phyloP scores from a whole-genome alignment of 495 filamentous ascomycete genomes.

The Tetracladium marchalianum region DNA sequence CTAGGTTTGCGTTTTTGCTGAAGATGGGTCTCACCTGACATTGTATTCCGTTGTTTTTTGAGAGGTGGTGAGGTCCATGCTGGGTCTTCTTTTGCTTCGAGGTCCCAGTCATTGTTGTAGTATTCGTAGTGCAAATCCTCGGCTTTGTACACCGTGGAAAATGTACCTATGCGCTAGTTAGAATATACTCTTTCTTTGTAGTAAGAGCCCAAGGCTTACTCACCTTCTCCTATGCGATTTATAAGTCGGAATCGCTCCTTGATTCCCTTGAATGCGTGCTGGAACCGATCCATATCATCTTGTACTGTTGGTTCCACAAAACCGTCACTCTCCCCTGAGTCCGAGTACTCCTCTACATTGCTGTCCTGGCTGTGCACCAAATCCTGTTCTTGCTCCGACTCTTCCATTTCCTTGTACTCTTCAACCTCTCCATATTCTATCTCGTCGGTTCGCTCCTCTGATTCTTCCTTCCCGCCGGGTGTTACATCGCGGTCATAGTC shows the following conservation, averaged over 20 bases:
- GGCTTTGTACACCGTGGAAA: slow-evolving; percentile 97
- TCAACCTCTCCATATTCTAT: slow-evolving; percentile 2
- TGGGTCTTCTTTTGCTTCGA: slow-evolving; percentile 50
- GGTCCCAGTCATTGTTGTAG: slow-evolving; percentile 82
- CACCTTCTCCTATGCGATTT: slow-evolving; percentile 94
- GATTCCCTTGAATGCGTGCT: slow-evolving; percentile 75
- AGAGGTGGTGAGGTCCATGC: slow-evolving; percentile 54
- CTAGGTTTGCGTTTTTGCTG: slow-evolving; percentile 40
- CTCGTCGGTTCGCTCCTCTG: slow-evolving; percentile 16
- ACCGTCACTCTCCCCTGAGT: slow-evolving; percentile 47
- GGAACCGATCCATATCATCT: slow-evolving; percentile 79
- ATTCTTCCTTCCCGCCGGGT: slow-evolving; percentile 19
- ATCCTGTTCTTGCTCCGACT: slow-evolving; percentile 25
- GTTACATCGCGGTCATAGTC: slow-evolving; percentile 24
- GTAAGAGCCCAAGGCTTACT: neutral
- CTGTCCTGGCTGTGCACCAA: slow-evolving; percentile 10
- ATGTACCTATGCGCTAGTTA: slow-evolving; percentile 55
- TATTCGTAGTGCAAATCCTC: slow-evolving; percentile 85
- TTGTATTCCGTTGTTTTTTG: slow-evolving; percentile 28
- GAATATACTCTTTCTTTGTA: slow-evolving; percentile 1
- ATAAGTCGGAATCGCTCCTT: slow-evolving; percentile 76
- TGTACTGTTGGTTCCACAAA: slow-evolving; percentile 61
- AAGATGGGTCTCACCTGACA: slow-evolving; percentile 14
- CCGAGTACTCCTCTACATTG: slow-evolving; percentile 25
- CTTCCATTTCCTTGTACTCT: slow-evolving; percentile 2